Evolutionary conservation across 768 basidiomycete species (phyloP), one percentile per base, ranked within the genome.

Genomic region (Roridomyces roridus): DNA sequence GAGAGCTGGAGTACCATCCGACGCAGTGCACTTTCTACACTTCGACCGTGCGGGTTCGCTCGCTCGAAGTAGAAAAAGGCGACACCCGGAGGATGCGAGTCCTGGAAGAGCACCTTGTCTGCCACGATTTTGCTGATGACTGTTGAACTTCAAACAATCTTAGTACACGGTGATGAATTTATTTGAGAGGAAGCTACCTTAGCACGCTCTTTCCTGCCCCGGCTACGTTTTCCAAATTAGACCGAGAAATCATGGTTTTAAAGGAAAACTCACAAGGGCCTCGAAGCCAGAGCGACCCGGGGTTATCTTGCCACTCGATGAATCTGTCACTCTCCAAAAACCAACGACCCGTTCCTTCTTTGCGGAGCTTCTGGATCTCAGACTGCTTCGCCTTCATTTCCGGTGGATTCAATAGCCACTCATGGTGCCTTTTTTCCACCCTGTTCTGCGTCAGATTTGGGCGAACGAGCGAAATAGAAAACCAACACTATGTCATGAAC

Each of bases 1-100:
- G 49, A 52, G n/a, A 52, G 51, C 21, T 52, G 51, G 1, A 52
- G 35, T 14, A 52, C 51, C 20, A 52, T 52, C 29, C 34, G n/a
- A 3, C 34, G 51, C 1, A 52, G 34, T 3, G 24, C n/a, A 25
- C 5, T 25, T 43, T 43, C 50, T 20, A 51, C 41, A 9, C 20
- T 21, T 2, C 35, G 42, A 5, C 7, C 12, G 3, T 51, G 15
- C 31, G 21, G 24, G 12, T 44, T 17, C 15, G 23, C 35, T 17
- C 45, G 41, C n/a, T 53, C 43, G 18, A 53, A 53, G 17, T 45
- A 45, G 9, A 53, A 53, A 11, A 36, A 52, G 24, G 42, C 51
- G 4, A 52, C 42, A 24, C 28, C 28, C 24, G 41, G 29, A 9
- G 26, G 2, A 9, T 9, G 10, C 5, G 42, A 2, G 15, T 44